These are phyloP conservation scores for Phaffomyces opuntiae DNA, from an alignment of 805 yeast genomes.

Conservation along the genomic window DNA sequence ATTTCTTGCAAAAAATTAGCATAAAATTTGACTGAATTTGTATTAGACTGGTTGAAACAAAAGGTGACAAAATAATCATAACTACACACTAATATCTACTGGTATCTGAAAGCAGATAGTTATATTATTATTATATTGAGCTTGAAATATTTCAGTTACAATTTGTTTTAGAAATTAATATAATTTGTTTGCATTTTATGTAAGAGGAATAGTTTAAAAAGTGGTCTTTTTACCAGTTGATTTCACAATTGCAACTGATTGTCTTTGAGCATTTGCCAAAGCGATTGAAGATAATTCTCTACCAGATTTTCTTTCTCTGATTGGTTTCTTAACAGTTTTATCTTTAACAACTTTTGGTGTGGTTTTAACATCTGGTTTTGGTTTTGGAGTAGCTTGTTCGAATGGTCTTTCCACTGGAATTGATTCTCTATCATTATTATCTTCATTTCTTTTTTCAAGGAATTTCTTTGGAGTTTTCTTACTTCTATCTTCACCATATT, in stretches of 20 bases:
- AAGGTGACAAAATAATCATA: too few relatives aligned
- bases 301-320: constrained; percentile 18
- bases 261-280: constrained; percentile 82
- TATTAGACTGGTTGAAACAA: too few relatives aligned
- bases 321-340: constrained; percentile 15
- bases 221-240: constrained; percentile 82
- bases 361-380: constrained; percentile 12
- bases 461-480: constrained; percentile 39
- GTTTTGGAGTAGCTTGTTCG: constrained; percentile 6
- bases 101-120: too few relatives aligned
- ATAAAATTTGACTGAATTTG: too few relatives aligned
- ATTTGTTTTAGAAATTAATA: too few relatives aligned
- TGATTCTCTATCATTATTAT: constrained; percentile 10
- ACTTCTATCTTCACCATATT: constrained; percentile 92
- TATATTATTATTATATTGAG: too few relatives aligned
- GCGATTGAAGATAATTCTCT: constrained; percentile 69
- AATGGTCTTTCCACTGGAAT: background rate
- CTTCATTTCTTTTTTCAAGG: constrained; percentile 23
- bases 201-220: constrained; percentile 3
- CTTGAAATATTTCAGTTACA: too few relatives aligned
- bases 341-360: too few relatives aligned
- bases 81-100: too few relatives aligned
- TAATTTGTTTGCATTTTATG: too few relatives aligned
- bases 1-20: too few relatives aligned
- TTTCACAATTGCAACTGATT: constrained; percentile 79